Evolutionary conservation across 2,329 filamentous ascomycete species (phyloP).

Genomic region (Canariomyces notabilis): DNA sequence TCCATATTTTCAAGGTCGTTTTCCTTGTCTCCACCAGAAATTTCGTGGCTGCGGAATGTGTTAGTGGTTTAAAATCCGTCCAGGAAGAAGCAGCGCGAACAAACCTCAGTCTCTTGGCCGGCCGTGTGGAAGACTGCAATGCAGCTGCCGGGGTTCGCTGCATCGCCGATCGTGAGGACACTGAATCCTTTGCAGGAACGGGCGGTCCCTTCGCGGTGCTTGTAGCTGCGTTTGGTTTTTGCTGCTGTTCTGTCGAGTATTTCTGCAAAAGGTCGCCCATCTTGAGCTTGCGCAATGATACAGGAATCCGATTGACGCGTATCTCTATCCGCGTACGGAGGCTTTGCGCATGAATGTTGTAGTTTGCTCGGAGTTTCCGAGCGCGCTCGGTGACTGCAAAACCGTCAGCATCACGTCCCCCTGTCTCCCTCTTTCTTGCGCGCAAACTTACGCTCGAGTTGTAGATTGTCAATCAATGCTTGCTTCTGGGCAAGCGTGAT

Average conservation of each 20-base stretch:
- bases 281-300: conserved; percentile 68
- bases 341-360: conserved; percentile 80
- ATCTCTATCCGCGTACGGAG: conserved; percentile 83
- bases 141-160: conserved; percentile 33
- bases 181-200: conserved; percentile 45
- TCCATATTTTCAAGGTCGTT: conserved; percentile 57
- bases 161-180: conserved; percentile 26
- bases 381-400: conserved; percentile 77
- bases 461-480: conserved; percentile 80
- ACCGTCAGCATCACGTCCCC: conserved; percentile 13
- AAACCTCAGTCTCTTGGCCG: conserved; percentile 50
- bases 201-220: conserved; percentile 36
- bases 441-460: conserved; percentile 68
- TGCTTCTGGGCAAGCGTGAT: conserved; percentile 74
- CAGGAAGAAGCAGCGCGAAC: conserved; percentile 22
- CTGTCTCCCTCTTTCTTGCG: neutral
- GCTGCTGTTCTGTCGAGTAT: conserved; percentile 40
- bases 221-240: conserved; percentile 27
- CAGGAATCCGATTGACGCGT: conserved; percentile 87
- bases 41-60: conserved; percentile 51
- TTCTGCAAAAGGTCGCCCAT: conserved; percentile 72
- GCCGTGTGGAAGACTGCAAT: conserved; percentile 14
- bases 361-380: conserved; percentile 81
- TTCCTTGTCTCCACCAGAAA: conserved; percentile 67
- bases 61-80: conserved; percentile 18